These are phyloP conservation scores for Aspergillus fumigatus DNA, from an alignment of 2,329 filamentous ascomycete genomes.

Conservation along the genomic window DNA sequence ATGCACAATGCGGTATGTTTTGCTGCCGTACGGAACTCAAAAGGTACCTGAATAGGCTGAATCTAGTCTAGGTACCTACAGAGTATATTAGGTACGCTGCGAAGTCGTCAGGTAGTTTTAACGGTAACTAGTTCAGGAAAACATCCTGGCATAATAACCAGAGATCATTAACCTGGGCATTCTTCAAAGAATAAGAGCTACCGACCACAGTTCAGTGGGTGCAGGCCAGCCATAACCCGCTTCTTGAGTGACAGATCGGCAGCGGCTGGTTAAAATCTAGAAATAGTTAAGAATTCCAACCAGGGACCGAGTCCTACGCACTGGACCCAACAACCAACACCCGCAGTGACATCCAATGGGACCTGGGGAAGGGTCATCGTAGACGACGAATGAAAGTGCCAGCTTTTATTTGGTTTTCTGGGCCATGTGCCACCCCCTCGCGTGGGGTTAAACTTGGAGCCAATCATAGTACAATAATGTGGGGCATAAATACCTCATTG, in stretches of 20 bases:
- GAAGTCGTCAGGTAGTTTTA: neutral
- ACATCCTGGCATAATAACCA: neutral
- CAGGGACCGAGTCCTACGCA: neutral
- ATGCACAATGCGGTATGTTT: neutral
- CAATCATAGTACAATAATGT: neutral
- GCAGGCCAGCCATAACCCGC: no score
- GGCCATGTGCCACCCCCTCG: slow-evolving; percentile 3
- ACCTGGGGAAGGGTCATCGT: neutral
- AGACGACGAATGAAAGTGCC: neutral
- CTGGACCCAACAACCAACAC: no score
- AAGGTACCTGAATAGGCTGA: neutral
- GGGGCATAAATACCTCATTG: neutral
- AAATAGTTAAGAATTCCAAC: neutral
- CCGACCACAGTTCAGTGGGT: no score
- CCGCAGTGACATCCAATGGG: neutral
- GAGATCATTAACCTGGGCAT: neutral
- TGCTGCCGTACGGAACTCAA: neutral
- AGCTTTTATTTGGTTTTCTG: neutral
- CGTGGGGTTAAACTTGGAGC: neutral
- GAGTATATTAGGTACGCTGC: neutral
- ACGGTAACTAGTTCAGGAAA: neutral
- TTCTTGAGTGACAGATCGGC: neutral
- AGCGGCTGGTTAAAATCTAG: neutral
- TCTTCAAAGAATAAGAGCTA: no score
- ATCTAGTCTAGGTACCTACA: neutral